Evolutionary conservation across 345 rosid species (phyloP).

Genomic region (Microthlaspi erraticum): DNA sequence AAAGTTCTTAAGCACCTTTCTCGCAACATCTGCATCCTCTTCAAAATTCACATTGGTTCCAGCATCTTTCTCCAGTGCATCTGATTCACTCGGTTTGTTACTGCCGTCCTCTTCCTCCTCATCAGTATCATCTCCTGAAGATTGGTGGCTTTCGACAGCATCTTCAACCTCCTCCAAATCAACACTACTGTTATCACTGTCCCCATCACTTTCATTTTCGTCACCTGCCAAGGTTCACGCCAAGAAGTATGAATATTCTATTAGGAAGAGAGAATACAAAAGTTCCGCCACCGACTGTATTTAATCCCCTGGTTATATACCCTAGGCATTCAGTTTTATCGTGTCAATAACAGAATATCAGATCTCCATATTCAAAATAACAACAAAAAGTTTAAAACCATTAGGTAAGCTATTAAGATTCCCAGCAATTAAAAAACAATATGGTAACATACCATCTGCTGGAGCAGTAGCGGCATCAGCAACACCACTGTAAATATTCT

Average conservation of each 20-base stretch:
- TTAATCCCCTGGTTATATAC: background rate
- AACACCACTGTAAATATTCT: conserved; percentile 66
- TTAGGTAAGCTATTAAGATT: conserved; percentile 1
- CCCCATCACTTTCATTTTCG: conserved; percentile 49
- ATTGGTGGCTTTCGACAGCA: conserved; percentile 40
- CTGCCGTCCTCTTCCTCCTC: conserved; percentile 34
- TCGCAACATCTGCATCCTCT: conserved; percentile 73
- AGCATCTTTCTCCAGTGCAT: conserved; percentile 47
- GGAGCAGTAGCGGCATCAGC: conserved; percentile 51
- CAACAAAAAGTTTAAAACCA: background rate
- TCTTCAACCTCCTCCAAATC: conserved; percentile 63
- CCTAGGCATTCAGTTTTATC: background rate
- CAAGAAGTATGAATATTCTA: conserved; percentile 14
- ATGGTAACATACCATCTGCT: conserved; percentile 61
- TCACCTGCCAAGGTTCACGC: conserved; percentile 51
- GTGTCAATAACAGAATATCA: background rate
- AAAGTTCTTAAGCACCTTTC: conserved; percentile 74
- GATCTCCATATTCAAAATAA: conserved; percentile 1
- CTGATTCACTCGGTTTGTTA: conserved; percentile 41
- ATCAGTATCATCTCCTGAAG: conserved; percentile 40
- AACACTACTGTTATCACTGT: conserved; percentile 63
- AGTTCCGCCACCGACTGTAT: conserved; percentile 5
- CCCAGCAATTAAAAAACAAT: conserved; percentile 1
- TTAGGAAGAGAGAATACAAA: conserved; percentile 17
- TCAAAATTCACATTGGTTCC: conserved; percentile 62